Evolutionary conservation across 805 yeast species (phyloP), one percentile per base, ranked within the genome.

Genomic region (Saccharomycopsis synnaedendra): DNA sequence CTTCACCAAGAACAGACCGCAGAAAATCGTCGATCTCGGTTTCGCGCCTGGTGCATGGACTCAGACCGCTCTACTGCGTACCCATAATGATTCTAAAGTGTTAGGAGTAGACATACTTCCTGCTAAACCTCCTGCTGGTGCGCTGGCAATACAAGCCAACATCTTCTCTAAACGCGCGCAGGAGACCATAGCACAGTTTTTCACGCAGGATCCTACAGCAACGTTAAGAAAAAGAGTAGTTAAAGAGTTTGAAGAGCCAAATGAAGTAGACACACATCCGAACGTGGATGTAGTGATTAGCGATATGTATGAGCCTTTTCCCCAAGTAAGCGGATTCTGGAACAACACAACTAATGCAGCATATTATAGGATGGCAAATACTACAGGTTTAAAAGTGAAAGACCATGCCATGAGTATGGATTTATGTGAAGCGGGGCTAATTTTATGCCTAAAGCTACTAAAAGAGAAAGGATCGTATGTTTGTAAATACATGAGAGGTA

Each of bases 11-110:
- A 70, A 77, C 33, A 32, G 9, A 10, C 10, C 32, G n/a, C 35
- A 40, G 35, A 74, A 78, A 40, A 83, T 93, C 0, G 77, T 93
- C 4, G 98, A 93, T 65, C 66, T 93, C 42, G 96, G 96, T 0
- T 88, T 79, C 61, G 95, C 96, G 0, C 96, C 96, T 0, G 96
- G 96, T 0, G 88, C 95, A 3, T 87, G 96, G 96, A 76, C 90
- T 5, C 95, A 87, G 60, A 89, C 86, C 1, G 89, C 90, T 0
- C 64, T 74, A 5, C 30, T 32, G 28, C 28, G 36, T 19, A 28
- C 39, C 6, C 34, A 37, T 27, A 75, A 75, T 46, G 61, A 74
- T 47, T 70, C 78, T 1, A 58, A 62, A 19, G 76, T 87, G 3
- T 59, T 87, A 8, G 96, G 96, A 4, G 85, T 88, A 7, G 96